Evolutionary conservation across 2,329 filamentous ascomycete genomes (phyloP).

Genomic region (Cercospora nicotianae): DNA sequence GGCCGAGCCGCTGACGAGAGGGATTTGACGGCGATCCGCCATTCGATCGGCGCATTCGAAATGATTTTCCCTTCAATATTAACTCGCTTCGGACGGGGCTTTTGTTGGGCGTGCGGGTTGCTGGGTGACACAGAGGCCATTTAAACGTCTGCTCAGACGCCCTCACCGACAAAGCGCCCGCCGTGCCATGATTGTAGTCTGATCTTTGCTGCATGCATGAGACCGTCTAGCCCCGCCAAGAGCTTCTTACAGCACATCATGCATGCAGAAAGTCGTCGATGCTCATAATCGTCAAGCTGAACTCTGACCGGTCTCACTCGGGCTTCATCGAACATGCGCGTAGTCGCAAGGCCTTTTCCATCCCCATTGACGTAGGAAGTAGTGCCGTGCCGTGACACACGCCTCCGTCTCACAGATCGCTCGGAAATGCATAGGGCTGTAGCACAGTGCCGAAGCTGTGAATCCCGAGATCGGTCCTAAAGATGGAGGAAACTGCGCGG

Average conservation of each 20-base stretch:
- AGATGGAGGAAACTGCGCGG: constrained; percentile 23
- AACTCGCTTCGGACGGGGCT: background rate
- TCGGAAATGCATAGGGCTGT: constrained; percentile 24
- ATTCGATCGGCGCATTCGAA: constrained; percentile 3
- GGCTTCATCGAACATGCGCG: background rate
- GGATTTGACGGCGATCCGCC: constrained; percentile 5
- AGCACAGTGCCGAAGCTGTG: constrained; percentile 19
- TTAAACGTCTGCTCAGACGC: background rate
- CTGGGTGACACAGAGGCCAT: constrained; percentile 13
- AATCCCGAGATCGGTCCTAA: constrained; percentile 8
- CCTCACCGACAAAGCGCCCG: constrained; percentile 11
- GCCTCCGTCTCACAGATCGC: constrained; percentile 8
- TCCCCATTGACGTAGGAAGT: background rate
- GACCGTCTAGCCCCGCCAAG: constrained; percentile 8
- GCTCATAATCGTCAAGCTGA: constrained; percentile 7
- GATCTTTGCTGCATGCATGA: constrained; percentile 10
- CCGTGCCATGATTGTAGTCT: constrained; percentile 5
- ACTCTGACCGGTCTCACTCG: constrained; percentile 11
- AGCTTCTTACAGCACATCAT: constrained; percentile 21
- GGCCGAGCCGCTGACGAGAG: constrained; percentile 4
- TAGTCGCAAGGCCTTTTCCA: background rate
- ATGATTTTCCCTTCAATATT: background rate
- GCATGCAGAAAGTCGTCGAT: constrained; percentile 12
- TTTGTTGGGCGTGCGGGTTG: background rate
- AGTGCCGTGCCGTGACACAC: background rate